Evolutionary conservation across 441 rosid species (phyloP), one percentile per base, ranked within the genome.

Genomic region (Erysimum cheiri): DNA sequence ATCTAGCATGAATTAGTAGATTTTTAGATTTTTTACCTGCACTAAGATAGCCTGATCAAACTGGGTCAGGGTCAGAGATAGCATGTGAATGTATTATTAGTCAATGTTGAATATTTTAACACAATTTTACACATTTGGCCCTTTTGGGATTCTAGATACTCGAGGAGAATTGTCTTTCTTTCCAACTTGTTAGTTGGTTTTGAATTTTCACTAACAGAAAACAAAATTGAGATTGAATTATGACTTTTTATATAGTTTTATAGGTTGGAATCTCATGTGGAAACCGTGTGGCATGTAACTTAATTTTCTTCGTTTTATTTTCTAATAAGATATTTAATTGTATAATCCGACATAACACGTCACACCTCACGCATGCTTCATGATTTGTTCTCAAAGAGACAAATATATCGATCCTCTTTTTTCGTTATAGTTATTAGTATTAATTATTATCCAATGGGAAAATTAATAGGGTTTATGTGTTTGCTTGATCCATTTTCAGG

Each of bases 341-440:
- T 22, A 40, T 69, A 64, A 41, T 48, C 43, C 40, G 79, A 63
- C 67, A 64, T 41, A 10, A 63, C 57, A 70, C 75, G 71, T 75
- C 79, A 75, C 8, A 8, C 61, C 60, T 69, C 50, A 64, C 75
- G 79, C 79, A 75, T 69, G 75, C 52, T 57, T 57, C 79, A 63
- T 64, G 67, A 65, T 76, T 28, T 69, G 56, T 46, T 49, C 33
- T 52, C 48, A n/a, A 14, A n/a, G 3, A 35, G 52, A 46, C 55
- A 43, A 55, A 62, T 19, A 9, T 39, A 11, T 3, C 11, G 12
- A 48, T 48, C 37, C 33, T 22, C n/a, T 5, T 31, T 68, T 32
- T n/a, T n/a, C 37, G 44, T 36, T 19, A 5, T 33, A 56, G 61
- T 29, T 39, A 39, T 39, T 48, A 48, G n/a, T n/a, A n/a, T 28